Percentiles rank a stretch among this genome's conserved stretches.
Conservation (phyloP, 495 filamentous ascomycete species). For the Lentithecium fluviatile region DNA sequence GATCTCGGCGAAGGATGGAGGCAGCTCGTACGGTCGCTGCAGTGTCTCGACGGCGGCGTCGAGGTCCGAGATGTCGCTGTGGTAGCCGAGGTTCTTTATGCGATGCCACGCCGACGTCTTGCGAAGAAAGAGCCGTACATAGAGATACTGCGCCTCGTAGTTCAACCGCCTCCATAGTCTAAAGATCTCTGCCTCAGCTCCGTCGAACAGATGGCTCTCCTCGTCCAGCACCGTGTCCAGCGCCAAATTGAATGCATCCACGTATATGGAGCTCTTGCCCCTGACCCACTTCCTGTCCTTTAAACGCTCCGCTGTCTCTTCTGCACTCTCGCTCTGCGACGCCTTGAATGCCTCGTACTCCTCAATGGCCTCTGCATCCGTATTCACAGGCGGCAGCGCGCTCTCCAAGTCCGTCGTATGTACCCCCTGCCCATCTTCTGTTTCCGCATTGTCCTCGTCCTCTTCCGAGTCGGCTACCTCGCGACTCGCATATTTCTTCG, state of each 20-base stretch:
- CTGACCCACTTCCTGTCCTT: conserved; percentile 58
- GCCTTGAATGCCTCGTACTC: conserved; percentile 69
- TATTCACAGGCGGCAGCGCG: conserved; percentile 65
- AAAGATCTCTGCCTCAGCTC: conserved; percentile 77
- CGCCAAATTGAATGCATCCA: conserved; percentile 94
- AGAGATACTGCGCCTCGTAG: conserved; percentile 92
- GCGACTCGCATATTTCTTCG: conserved; percentile 7
- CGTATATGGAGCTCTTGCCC: conserved; percentile 84
- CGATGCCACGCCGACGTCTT: conserved; percentile 96
- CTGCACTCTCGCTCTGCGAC: conserved; percentile 39
- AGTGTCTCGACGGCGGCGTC: conserved; percentile 62
- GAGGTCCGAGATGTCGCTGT: conserved; percentile 78
- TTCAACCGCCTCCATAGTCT: conserved; percentile 66
- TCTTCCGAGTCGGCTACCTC: conserved; percentile 40
- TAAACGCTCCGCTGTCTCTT: conserved; percentile 50
- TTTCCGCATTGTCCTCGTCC: conserved; percentile 37
- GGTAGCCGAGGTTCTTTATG: conserved; percentile 69
- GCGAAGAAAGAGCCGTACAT: conserved; percentile 89
- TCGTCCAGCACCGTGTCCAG: conserved; percentile 88
- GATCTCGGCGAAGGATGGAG: conserved; percentile 45
- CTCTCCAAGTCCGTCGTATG: conserved; percentile 72
- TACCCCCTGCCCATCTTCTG: conserved; percentile 34
- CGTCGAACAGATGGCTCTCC: conserved; percentile 82
- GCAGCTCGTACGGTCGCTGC: conserved; percentile 46
- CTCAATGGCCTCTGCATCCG: conserved; percentile 69